Evolutionary conservation across 805 yeast genomes (phyloP).

Genomic region (Starmerella geochares): DNA sequence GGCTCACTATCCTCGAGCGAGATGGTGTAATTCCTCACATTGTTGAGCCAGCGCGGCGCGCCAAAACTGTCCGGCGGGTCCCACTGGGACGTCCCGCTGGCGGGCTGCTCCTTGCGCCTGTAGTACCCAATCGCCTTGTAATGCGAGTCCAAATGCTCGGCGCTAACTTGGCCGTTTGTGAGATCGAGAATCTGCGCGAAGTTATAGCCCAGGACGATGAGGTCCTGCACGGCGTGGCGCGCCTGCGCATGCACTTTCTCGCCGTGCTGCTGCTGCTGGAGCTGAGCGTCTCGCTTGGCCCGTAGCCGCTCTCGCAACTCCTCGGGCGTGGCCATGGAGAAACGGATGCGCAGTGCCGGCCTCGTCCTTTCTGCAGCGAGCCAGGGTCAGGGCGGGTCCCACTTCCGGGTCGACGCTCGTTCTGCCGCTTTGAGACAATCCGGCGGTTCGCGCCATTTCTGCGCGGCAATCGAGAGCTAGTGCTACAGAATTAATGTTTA

Average conservation of each 20-base stretch:
- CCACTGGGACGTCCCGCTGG: not conserved
- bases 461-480: too few relatives aligned
- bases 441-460: too few relatives aligned
- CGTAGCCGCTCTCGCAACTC: constrained; percentile 22
- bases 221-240: constrained; percentile 20
- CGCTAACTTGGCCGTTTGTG: constrained; percentile 5
- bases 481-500: too few relatives aligned
- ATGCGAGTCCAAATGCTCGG: constrained; percentile 13
- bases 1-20: constrained; percentile 5
- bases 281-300: constrained; percentile 20
- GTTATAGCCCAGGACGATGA: constrained; percentile 26
- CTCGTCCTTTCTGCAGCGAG: not conserved
- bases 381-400: not conserved
- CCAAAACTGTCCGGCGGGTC: constrained; percentile 9
- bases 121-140: constrained; percentile 6
- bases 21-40: constrained; percentile 4
- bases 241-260: constrained; percentile 13
- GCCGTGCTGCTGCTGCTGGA: constrained; percentile 7
- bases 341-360: too few relatives aligned
- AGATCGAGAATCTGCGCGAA: constrained; percentile 25
- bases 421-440: too few relatives aligned
- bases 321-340: constrained; percentile 15
- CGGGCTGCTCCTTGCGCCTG: not conserved
- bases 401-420: too few relatives aligned
- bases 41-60: constrained; percentile 19